Conservation (phyloP, 208 protist genomes). For the Angomonas deanei region DNA sequence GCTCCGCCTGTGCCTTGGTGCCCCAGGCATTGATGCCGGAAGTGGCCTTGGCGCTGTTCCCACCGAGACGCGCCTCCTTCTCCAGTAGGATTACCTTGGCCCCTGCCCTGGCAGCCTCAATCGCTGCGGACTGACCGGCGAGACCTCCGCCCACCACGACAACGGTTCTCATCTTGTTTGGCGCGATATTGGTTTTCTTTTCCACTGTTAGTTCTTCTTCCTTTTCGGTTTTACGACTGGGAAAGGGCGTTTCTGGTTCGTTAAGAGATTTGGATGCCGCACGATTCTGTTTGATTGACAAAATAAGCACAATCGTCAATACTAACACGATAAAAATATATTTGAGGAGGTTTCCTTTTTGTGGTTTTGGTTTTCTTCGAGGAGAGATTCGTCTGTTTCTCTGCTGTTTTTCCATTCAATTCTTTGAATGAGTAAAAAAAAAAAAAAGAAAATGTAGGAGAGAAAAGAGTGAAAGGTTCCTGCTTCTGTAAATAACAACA, state of each 20-base stretch:
- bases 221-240: no score
- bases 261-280: no score
- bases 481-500: neutral
- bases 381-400: neutral
- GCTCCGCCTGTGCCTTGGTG: slow-evolving; percentile 81
- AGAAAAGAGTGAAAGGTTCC: neutral
- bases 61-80: slow-evolving; percentile 84
- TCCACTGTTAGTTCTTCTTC: no score
- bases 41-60: slow-evolving; percentile 95
- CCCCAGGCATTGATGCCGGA: slow-evolving; percentile 94
- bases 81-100: slow-evolving; percentile 89
- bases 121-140: slow-evolving; percentile 77
- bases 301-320: no score
- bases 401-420: neutral
- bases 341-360: no score
- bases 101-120: slow-evolving; percentile 72
- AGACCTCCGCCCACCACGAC: slow-evolving; percentile 84
- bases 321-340: no score
- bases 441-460: slow-evolving; percentile 6
- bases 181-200: no score
- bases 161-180: no score
- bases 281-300: no score
- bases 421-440: slow-evolving; percentile 4
- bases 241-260: no score
- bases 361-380: slow-evolving; percentile 9